Base-by-base conservation (phyloP, 768 basidiomycete species). In the Tephrocybe sp. region DNA sequence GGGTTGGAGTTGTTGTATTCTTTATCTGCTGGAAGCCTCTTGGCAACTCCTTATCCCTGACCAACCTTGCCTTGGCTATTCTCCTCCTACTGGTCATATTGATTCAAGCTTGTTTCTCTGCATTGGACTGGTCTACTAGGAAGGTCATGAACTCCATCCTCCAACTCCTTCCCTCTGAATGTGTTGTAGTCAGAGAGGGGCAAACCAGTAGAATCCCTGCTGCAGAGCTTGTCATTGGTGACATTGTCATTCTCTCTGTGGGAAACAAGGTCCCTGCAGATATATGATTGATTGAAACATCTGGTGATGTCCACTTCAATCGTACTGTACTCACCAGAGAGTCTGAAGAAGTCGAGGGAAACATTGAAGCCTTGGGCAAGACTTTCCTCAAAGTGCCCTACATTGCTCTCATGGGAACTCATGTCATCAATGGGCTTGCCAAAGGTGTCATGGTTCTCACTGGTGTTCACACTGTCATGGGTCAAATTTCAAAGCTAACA, bases 401-500 rank as follows among this genome's bases (percentile, higher is more conserved):
- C 55, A 67, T 82, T 35, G 82, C 76, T 18, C 64, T 82, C 25
- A 72, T 68, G 15, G 73, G 71, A 0, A 74, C 73, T 1, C 69
- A 73, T 46, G 68, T 71, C 21, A 70, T 67, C 0, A 70, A 73
- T 41, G 73, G 74, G 4, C 64, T 64, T 21, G 73, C 71, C 37
- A 67, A 55, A 25, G 72, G 73, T 22, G 55, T 75, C 1, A 69
- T 70, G 9, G 71, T 75, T 30, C 69, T 70, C 21, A 71, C 67
- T 2, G 75, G 75, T 35, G 72, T 73, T 52, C 74, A 67, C 35
- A 67, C 69, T 2, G 58, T 72, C 47, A 73, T 76, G 74, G 81
- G 79, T 9, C 75, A 77, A 26, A 74, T 83, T 50, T 79, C 81
- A 27, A 71, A 75, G 50, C 72, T 81, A 57, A 77, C 79, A 0